These are phyloP conservation scores for Exophiala calicioides DNA, from an alignment of 2,329 filamentous ascomycete genomes.

Conservation along the genomic window DNA sequence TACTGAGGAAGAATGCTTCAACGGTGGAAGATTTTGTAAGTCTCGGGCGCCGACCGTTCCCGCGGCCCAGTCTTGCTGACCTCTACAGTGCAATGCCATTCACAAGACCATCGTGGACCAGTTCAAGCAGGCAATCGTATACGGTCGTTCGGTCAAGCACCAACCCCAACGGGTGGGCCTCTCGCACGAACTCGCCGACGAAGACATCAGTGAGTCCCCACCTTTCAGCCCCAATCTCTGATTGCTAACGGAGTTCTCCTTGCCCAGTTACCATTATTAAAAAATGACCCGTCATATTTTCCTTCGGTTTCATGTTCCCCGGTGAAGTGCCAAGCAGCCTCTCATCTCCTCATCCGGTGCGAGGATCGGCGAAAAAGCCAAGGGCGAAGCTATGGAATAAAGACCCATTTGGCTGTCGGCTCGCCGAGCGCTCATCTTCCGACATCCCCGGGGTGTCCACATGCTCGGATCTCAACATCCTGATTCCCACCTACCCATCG, in stretches of 20 bases:
- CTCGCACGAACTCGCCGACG: constrained; percentile 85
- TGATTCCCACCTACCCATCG: not conserved
- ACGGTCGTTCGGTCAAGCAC: constrained; percentile 97
- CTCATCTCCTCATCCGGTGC: constrained; percentile 13
- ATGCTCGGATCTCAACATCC: constrained; percentile 14
- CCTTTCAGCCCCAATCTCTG: not conserved
- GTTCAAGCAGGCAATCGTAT: constrained; percentile 93
- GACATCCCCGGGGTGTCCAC: constrained; percentile 17
- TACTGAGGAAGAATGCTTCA: constrained; percentile 76
- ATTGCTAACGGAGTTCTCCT: constrained; percentile 5
- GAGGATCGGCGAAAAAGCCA: constrained; percentile 6
- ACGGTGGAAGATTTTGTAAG: constrained; percentile 97
- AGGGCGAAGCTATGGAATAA: constrained; percentile 10
- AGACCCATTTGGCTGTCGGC: constrained; percentile 12
- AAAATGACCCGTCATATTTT: constrained; percentile 29
- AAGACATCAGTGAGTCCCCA: constrained; percentile 81
- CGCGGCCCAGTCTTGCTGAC: constrained; percentile 31
- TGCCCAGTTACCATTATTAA: constrained; percentile 40
- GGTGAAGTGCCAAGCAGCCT: too few relatives aligned
- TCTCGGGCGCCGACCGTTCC: constrained; percentile 35
- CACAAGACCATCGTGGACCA: constrained; percentile 94
- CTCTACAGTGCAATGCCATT: constrained; percentile 83
- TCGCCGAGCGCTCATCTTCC: constrained; percentile 19
- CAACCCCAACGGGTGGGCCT: constrained; percentile 95
- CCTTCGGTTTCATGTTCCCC: constrained; percentile 4